phyloP scores from a whole-genome alignment of 148 eudicot genomes.

The Chenopodium album region DNA sequence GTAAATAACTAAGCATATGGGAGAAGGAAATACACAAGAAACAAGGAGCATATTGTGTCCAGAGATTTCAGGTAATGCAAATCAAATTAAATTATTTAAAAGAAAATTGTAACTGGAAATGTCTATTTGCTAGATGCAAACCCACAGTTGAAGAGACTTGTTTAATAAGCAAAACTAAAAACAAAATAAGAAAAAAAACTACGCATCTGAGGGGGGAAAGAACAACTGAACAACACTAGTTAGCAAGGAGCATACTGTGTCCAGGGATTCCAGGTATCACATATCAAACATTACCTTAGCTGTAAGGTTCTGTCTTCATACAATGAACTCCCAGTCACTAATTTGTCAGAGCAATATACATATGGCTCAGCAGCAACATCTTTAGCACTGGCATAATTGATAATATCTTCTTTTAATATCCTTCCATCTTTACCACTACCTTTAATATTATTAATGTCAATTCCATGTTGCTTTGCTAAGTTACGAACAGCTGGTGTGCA shows the following conservation, averaged over 20 bases:
- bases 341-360: constrained; percentile 26
- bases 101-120: not conserved
- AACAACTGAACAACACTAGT: not conserved
- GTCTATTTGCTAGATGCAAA: not conserved
- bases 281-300: constrained; percentile 54
- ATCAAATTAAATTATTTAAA: no score
- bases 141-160: not conserved
- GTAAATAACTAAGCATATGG: no score
- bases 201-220: not conserved
- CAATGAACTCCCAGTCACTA: constrained; percentile 32
- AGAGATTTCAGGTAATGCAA: no score
- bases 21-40: no score
- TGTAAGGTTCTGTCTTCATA: constrained; percentile 57
- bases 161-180: no score
- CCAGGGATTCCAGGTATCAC: not conserved
- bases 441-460: constrained; percentile 53
- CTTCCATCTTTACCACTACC: constrained; percentile 87
- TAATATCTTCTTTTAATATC: constrained; percentile 73
- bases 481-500: constrained; percentile 86
- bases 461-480: constrained; percentile 75
- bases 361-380: constrained; percentile 37
- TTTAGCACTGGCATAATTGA: constrained; percentile 50
- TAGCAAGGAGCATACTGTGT: not conserved
- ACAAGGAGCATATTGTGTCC: no score
- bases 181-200: not conserved